Conservation (phyloP, 805 yeast species). For the Alloascoidea africana region DNA sequence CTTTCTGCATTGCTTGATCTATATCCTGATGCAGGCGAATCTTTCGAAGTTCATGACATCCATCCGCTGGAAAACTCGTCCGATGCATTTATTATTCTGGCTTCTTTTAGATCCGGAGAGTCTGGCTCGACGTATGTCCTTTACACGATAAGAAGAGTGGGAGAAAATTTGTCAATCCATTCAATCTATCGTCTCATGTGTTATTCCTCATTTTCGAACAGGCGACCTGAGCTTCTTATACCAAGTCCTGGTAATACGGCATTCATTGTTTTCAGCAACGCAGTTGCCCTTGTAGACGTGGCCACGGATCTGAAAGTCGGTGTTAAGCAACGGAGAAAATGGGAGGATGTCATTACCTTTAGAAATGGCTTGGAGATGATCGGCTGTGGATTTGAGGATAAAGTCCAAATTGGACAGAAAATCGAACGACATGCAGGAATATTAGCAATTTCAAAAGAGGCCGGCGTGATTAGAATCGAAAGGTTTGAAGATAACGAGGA, state of each 20-base stretch:
- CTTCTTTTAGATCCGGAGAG: slow-evolving; percentile 25
- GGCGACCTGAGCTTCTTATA: slow-evolving; percentile 33
- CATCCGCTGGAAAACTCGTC: slow-evolving; percentile 25
- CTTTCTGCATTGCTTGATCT: slow-evolving; percentile 25
- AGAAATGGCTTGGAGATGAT: slow-evolving; percentile 34
- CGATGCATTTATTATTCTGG: slow-evolving; percentile 30
- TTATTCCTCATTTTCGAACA: slow-evolving; percentile 18
- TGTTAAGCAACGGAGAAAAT: slow-evolving; percentile 33
- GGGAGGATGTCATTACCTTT: slow-evolving; percentile 72
- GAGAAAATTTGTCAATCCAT: slow-evolving; percentile 34
- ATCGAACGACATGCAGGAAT: slow-evolving; percentile 27
- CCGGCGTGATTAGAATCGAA: slow-evolving; percentile 52
- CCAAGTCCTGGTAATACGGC: slow-evolving; percentile 49
- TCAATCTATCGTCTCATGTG: slow-evolving; percentile 56
- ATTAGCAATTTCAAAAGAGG: slow-evolving; percentile 30
- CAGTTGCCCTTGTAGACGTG: slow-evolving; percentile 54
- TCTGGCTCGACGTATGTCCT: slow-evolving; percentile 25
- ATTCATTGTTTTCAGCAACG: slow-evolving; percentile 39
- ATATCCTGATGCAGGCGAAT: slow-evolving; percentile 35
- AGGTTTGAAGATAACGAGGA: slow-evolving; percentile 19
- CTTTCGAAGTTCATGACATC: slow-evolving; percentile 47
- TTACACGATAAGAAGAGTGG: slow-evolving; percentile 35
- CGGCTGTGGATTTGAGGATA: slow-evolving; percentile 42
- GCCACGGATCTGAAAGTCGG: too few species aligned
- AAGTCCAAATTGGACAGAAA: slow-evolving; percentile 12